Percentiles rank a stretch among this genome's conserved stretches.
These are phyloP conservation scores for Ceratobasidium sp. DNA, from an alignment of 1,284 basidiomycete species.

Conservation along the genomic window DNA sequence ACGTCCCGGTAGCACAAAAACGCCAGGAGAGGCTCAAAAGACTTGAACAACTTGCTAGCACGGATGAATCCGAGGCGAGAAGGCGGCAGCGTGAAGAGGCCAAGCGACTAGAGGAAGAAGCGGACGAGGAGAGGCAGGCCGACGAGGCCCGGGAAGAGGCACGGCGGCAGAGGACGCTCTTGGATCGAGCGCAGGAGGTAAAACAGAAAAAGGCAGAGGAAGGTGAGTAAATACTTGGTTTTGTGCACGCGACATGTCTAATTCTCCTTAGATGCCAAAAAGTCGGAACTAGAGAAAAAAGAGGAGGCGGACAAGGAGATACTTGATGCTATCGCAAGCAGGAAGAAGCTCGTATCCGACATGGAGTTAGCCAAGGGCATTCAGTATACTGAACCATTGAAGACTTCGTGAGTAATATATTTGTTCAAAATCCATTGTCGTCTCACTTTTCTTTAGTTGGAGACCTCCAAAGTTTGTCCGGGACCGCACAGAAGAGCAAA, in stretches of 20 bases:
- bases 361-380: slow-evolving; percentile 95
- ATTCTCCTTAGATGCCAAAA: slow-evolving; percentile 76
- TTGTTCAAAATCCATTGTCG: background rate
- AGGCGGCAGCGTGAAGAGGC: slow-evolving; percentile 70
- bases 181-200: slow-evolving; percentile 94
- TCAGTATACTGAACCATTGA: slow-evolving; percentile 87
- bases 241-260: background rate
- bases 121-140: slow-evolving; percentile 82
- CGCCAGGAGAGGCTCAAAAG: slow-evolving; percentile 71
- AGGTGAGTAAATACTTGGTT: slow-evolving; percentile 64
- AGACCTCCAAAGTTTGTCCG: slow-evolving; percentile 86
- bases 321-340: slow-evolving; percentile 89
- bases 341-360: slow-evolving; percentile 91
- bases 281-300: slow-evolving; percentile 84
- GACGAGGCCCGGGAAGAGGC: slow-evolving; percentile 78
- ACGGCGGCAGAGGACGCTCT: slow-evolving; percentile 83
- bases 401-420: slow-evolving; percentile 73
- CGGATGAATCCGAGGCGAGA: slow-evolving; percentile 64
- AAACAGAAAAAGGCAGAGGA: slow-evolving; percentile 83
- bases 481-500: slow-evolving; percentile 74
- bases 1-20: slow-evolving; percentile 89
- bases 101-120: slow-evolving; percentile 67
- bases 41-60: slow-evolving; percentile 75
- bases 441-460: slow-evolving; percentile 71
- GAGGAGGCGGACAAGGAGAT: slow-evolving; percentile 93